These are phyloP conservation scores for Hordeum marinum DNA, from an alignment of 176 grass and related monocot genomes.

Conservation along the genomic window DNA sequence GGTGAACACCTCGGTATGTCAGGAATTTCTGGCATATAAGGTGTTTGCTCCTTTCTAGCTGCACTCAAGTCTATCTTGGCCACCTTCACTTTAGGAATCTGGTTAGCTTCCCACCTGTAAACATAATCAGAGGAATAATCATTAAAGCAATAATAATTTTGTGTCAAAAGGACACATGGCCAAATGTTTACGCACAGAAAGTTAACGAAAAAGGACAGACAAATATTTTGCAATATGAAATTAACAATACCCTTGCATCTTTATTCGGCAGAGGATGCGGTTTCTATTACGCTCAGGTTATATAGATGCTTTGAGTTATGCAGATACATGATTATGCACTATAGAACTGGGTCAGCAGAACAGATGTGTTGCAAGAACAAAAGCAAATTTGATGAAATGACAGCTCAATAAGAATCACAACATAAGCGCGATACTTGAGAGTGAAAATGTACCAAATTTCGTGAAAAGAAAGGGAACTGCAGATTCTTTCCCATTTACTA, in stretches of 20 bases:
- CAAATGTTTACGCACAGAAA: background rate
- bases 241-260: background rate
- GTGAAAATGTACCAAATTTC: background rate
- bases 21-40: conserved; percentile 86
- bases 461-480: background rate
- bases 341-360: background rate
- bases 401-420: background rate
- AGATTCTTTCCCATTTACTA: background rate
- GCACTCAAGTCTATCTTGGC: conserved; percentile 55
- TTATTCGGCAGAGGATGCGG: background rate
- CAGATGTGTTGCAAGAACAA: background rate
- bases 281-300: background rate
- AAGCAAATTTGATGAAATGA: background rate
- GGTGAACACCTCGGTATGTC: conserved; percentile 52
- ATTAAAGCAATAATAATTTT: background rate
- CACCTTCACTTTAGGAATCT: conserved; percentile 83
- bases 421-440: background rate
- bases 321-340: background rate
- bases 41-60: conserved; percentile 55
- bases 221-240: background rate
- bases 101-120: conserved; percentile 81
- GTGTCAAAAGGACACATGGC: background rate
- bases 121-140: background rate
- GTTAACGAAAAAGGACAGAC: background rate
- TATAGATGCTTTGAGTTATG: background rate